These are phyloP conservation scores for Ceratocystis eucalypticola DNA, from an alignment of 2,329 filamentous ascomycete species.

Conservation along the genomic window DNA sequence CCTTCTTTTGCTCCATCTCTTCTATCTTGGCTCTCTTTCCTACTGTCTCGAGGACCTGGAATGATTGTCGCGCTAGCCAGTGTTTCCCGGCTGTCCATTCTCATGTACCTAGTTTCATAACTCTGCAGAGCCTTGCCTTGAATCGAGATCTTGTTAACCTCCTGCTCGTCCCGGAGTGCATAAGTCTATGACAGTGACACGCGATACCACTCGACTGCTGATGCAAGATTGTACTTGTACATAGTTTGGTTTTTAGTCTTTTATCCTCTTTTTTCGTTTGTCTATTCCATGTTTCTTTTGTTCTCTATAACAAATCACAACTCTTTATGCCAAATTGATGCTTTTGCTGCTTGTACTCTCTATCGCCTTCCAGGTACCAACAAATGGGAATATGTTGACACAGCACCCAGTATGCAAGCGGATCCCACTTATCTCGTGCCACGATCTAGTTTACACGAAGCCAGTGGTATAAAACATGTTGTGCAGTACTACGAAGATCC, in stretches of 20 bases:
- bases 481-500: no score
- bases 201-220: not conserved
- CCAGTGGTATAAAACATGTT: no score
- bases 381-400: no score
- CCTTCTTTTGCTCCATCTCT: conserved; percentile 9
- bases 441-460: not conserved
- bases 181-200: not conserved
- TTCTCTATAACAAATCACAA: not conserved
- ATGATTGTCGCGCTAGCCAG: not conserved
- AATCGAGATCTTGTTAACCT: conserved; percentile 1
- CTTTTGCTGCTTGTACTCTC: not conserved
- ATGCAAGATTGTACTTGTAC: not conserved
- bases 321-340: not conserved
- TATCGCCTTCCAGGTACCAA: not conserved
- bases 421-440: not conserved
- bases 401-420: not conserved
- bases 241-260: not conserved
- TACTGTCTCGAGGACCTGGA: not conserved
- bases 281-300: conserved; percentile 4
- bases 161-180: not conserved
- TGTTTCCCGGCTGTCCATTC: not conserved
- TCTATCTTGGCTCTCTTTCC: not conserved
- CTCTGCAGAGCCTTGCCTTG: not conserved
- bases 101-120: not conserved
- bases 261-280: conserved; percentile 1